A percentile compares a stretch with the other conserved stretches of the same genome.
These are phyloP conservation scores for Chlorella vulgaris DNA, from an alignment of 139 green algal species.

Conservation along the genomic window DNA sequence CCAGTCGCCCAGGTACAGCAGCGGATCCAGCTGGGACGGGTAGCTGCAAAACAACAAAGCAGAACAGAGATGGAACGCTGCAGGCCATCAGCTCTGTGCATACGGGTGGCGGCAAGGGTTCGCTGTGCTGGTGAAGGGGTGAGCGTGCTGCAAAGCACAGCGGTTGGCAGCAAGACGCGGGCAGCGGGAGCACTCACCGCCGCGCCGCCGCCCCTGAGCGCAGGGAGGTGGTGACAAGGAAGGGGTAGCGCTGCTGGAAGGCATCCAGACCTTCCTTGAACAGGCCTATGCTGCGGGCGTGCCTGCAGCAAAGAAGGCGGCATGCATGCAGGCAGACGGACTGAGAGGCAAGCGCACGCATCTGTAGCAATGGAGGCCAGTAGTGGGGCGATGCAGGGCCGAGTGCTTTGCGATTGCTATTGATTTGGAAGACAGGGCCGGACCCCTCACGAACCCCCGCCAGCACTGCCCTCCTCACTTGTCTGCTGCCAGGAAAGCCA, in stretches of 20 bases:
- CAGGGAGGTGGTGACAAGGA: slow-evolving; percentile 64
- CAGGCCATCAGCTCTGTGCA: neutral
- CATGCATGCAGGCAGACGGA: neutral
- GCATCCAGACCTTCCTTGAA: slow-evolving; percentile 65
- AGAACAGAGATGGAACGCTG: neutral
- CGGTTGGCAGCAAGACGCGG: neutral
- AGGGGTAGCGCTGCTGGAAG: slow-evolving; percentile 62
- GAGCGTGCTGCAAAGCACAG: neutral
- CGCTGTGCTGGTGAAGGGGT: neutral
- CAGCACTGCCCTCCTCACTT: no score
- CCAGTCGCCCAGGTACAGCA: slow-evolving; percentile 84
- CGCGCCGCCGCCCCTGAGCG: neutral
- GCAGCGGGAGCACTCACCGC: neutral
- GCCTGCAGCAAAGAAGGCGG: neutral
- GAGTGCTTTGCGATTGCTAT: no score
- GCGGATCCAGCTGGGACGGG: slow-evolving; percentile 67
- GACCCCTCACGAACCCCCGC: no score
- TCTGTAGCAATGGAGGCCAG: no score
- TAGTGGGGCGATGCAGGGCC: no score
- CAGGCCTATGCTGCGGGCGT: slow-evolving; percentile 49
- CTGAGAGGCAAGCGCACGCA: no score
- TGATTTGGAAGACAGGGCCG: no score
- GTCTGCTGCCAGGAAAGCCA: slow-evolving; percentile 63
- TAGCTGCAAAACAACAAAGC: slow-evolving; percentile 53
- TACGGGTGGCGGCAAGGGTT: neutral